These are phyloP conservation scores for Phytophthora niederhauseri DNA, from an alignment of 352 stramenopile species.

Conservation along the genomic window DNA sequence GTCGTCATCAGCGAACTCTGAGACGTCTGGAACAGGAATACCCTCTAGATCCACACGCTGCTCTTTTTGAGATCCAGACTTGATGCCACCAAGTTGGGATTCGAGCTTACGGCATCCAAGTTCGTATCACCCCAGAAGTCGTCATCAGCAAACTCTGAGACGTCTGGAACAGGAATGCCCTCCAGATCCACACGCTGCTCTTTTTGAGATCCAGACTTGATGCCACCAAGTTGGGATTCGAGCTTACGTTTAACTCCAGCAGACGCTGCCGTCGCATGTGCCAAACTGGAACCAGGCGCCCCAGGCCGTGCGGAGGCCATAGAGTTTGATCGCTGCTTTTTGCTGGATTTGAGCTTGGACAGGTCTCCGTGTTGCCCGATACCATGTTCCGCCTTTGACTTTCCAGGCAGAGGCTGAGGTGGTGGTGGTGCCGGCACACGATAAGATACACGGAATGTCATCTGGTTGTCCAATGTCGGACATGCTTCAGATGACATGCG, in stretches of 20 bases:
- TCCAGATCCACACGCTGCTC: conserved; percentile 81
- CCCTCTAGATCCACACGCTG: conserved; percentile 80
- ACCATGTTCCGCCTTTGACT: conserved; percentile 36
- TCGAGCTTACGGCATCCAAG: conserved; percentile 81
- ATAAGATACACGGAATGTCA: conserved; percentile 72
- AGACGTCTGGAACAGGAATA: conserved; percentile 71
- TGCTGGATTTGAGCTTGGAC: conserved; percentile 55
- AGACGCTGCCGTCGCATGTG: conserved; percentile 13
- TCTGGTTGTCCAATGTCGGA: conserved; percentile 36
- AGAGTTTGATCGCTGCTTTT: conserved; percentile 56
- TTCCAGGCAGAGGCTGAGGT: conserved; percentile 36
- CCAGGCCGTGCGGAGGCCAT: conserved; percentile 20
- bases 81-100: conserved; percentile 36
- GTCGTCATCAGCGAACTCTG: conserved; percentile 84
- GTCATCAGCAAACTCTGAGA: conserved; percentile 82
- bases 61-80: conserved; percentile 54
- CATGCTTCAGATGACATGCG: conserved; percentile 38
- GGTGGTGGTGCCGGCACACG: conserved; percentile 57
- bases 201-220: conserved; percentile 47
- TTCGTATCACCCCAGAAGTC: conserved; percentile 91
- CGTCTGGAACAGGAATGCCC: conserved; percentile 72
- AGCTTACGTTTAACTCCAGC: conserved; percentile 73
- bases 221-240: conserved; percentile 44
- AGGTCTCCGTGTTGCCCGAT: conserved; percentile 30
- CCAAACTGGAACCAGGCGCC: conserved; percentile 11